These are phyloP conservation scores for Fusarium veterinarium DNA, from an alignment of 2,329 filamentous ascomycete genomes.

Conservation along the genomic window DNA sequence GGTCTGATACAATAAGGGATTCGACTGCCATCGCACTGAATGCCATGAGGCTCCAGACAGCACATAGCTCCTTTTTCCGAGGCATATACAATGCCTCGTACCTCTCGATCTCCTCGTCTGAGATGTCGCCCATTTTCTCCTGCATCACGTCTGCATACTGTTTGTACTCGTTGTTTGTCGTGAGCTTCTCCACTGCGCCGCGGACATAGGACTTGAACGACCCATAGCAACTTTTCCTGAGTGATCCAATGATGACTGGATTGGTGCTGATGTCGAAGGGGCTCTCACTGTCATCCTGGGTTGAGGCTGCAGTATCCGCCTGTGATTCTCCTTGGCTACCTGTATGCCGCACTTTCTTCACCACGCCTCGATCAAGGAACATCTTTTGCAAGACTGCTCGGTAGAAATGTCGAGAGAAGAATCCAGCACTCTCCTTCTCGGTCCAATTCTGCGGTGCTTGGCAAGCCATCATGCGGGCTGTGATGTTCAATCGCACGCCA, in stretches of 20 bases:
- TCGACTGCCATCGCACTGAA: constrained; percentile 92
- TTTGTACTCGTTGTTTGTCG: constrained; percentile 65
- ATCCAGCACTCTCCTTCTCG: constrained; percentile 79
- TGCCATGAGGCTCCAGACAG: constrained; percentile 96
- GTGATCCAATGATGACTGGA: constrained; percentile 86
- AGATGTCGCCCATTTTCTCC: constrained; percentile 74
- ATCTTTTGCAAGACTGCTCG: constrained; percentile 90
- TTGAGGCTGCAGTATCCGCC: constrained; percentile 11
- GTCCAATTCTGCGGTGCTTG: constrained; percentile 97
- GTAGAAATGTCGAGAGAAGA: constrained; percentile 95
- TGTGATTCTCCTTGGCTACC: constrained; percentile 43
- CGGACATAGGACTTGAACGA: constrained; percentile 82
- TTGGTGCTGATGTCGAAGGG: constrained; percentile 72
- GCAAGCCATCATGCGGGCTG: constrained; percentile 96
- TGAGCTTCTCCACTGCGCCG: constrained; percentile 82
- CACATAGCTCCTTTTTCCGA: constrained; percentile 82
- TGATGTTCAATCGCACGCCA: constrained; percentile 91
- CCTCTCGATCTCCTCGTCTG: constrained; percentile 76
- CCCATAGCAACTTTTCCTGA: constrained; percentile 82
- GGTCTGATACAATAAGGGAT: constrained; percentile 88
- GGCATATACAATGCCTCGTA: constrained; percentile 75
- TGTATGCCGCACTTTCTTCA: constrained; percentile 67
- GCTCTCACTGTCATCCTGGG: constrained; percentile 45
- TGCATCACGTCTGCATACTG: constrained; percentile 70
- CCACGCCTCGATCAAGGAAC: constrained; percentile 86